Conservation (phyloP, 192 early-diverging fungal genomes). For the Gaertneriomyces semiglobifer region DNA sequence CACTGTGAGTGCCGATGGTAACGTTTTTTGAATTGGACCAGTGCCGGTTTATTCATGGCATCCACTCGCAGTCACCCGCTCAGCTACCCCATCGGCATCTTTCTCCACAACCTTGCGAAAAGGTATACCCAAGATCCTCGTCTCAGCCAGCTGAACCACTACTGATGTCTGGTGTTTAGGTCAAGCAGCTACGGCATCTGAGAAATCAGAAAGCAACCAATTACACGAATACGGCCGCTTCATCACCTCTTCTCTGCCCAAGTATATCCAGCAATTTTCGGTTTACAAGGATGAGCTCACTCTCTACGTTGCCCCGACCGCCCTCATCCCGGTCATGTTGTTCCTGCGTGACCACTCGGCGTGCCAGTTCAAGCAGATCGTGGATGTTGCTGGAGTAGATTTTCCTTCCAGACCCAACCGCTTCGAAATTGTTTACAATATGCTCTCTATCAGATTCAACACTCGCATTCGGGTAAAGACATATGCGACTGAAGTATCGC, state of each 20-base stretch:
- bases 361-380: constrained; percentile 86
- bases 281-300: constrained; percentile 98
- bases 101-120: too few species aligned
- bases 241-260: constrained; percentile 80
- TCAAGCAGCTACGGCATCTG: too few species aligned
- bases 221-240: constrained; percentile 75
- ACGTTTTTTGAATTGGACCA: too few species aligned
- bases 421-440: constrained; percentile 95
- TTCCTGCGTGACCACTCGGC: constrained; percentile 94
- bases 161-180: too few species aligned
- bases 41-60: too few species aligned
- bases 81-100: too few species aligned
- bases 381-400: constrained; percentile 88
- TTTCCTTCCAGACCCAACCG: constrained; percentile 88
- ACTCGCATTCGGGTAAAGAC: constrained; percentile 96
- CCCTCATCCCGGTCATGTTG: constrained; percentile 70
- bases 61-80: too few species aligned
- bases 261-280: constrained; percentile 94
- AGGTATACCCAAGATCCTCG: too few species aligned
- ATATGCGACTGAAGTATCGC: constrained; percentile 83
- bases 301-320: constrained; percentile 85
- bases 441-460: constrained; percentile 83
- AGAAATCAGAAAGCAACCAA: constrained; percentile 3
- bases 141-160: too few species aligned
- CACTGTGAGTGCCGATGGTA: too few species aligned